phyloP scores from a whole-genome alignment of 345 rosid species.

The Eucalyptus tenuipes region DNA sequence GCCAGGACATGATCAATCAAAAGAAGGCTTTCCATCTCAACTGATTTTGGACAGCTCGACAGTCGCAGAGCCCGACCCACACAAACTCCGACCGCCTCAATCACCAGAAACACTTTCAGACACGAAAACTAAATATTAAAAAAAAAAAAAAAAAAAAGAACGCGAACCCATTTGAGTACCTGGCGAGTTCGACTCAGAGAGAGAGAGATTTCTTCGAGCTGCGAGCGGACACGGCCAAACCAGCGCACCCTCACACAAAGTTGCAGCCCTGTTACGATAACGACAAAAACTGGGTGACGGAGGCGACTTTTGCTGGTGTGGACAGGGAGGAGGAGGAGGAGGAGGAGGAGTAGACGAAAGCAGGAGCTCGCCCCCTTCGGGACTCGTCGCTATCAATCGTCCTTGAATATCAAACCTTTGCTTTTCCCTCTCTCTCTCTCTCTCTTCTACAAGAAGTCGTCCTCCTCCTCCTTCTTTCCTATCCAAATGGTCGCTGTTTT shows the following conservation, averaged over 20 bases:
- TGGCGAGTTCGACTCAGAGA: background rate
- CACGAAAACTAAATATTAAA: background rate
- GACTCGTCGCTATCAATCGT: background rate
- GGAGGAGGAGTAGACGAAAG: background rate
- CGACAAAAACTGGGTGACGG: background rate
- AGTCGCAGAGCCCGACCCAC: background rate
- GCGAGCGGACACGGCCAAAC: background rate
- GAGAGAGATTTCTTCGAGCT: background rate
- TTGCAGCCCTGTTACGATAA: background rate
- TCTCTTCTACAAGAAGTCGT: background rate
- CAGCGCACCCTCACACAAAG: background rate
- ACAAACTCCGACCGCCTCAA: background rate
- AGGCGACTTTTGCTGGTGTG: background rate
- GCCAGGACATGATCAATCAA: background rate
- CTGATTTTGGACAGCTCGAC: background rate
- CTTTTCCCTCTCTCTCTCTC: background rate
- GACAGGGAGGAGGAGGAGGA: background rate
- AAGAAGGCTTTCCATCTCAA: background rate
- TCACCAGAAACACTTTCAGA: background rate
- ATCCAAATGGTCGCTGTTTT: background rate
- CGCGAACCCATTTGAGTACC: background rate
- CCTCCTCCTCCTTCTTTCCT: background rate
- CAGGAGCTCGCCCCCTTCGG: background rate
- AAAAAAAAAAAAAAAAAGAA: background rate
- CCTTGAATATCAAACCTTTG: background rate